These are phyloP conservation scores for Boletus huronensis DNA, from an alignment of 768 basidiomycete genomes.

Conservation along the genomic window DNA sequence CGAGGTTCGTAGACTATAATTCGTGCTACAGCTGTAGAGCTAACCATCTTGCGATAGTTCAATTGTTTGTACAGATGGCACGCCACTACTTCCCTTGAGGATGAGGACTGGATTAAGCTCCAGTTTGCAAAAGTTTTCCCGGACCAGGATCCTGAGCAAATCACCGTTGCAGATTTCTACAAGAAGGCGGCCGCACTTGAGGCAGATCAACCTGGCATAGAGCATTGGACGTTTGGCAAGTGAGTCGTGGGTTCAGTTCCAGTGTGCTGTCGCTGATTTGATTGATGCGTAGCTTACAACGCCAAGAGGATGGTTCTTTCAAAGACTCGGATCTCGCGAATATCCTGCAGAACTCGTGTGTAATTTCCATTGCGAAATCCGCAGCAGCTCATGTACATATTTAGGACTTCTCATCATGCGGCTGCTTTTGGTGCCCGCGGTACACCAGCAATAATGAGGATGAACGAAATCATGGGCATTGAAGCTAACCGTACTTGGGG, in stretches of 20 bases:
- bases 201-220: conserved; percentile 41
- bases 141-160: conserved; percentile 45
- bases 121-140: conserved; percentile 54
- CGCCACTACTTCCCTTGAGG: conserved; percentile 67
- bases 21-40: neutral
- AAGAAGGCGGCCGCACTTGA: conserved; percentile 38
- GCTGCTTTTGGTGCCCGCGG: conserved; percentile 72
- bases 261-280: neutral
- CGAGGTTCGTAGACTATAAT: conserved; percentile 46
- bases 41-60: conserved; percentile 46
- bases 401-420: conserved; percentile 68
- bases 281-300: conserved; percentile 45
- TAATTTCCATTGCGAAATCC: conserved; percentile 2
- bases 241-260: conserved; percentile 26
- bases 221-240: conserved; percentile 68
- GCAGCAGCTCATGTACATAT: neutral
- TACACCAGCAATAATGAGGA: conserved; percentile 69
- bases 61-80: conserved; percentile 87
- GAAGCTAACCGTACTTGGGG: conserved; percentile 75
- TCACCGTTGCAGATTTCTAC: conserved; percentile 52
- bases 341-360: conserved; percentile 65
- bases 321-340: conserved; percentile 68
- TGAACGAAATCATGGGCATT: conserved; percentile 85
- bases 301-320: conserved; percentile 57
- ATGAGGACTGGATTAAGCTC: conserved; percentile 63